phyloP scores from a whole-genome alignment of 495 filamentous ascomycete genomes.

The Hypoxylon lenormandii region DNA sequence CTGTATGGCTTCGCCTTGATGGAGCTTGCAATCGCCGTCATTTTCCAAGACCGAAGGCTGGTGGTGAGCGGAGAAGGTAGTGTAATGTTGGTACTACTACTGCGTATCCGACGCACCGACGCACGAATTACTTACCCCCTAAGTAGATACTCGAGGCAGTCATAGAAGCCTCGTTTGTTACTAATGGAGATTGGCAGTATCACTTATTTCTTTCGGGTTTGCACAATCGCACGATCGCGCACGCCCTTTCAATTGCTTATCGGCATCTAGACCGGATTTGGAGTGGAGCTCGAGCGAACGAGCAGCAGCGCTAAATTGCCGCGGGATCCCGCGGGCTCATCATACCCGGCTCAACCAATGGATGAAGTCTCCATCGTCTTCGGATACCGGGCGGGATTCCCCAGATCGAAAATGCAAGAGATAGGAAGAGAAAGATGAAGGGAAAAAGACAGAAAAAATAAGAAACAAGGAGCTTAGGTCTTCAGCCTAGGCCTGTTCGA shows the following conservation, averaged over 20 bases:
- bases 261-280: not conserved
- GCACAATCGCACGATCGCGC: not conserved
- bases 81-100: not conserved
- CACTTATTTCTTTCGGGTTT: not conserved
- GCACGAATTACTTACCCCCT: not conserved
- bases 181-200: not conserved
- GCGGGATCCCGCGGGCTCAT: constrained; percentile 2
- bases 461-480: not conserved
- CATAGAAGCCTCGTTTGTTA: not conserved
- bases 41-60: not conserved
- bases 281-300: not conserved
- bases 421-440: too few relatives aligned
- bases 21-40: not conserved
- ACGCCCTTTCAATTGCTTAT: constrained; percentile 1
- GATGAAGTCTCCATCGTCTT: not conserved
- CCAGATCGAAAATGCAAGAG: too few relatives aligned
- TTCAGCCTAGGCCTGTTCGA: not conserved
- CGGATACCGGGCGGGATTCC: too few relatives aligned
- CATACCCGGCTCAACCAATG: not conserved
- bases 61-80: too few relatives aligned
- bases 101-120: not conserved
- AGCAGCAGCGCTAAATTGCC: not conserved
- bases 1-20: constrained; percentile 6
- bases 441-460: not conserved
- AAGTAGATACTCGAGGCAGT: too few relatives aligned